A percentile compares a stretch with the other conserved stretches of the same genome.
phyloP scores from a whole-genome alignment of 2,329 filamentous ascomycete species.

The Ophiostoma montium region DNA sequence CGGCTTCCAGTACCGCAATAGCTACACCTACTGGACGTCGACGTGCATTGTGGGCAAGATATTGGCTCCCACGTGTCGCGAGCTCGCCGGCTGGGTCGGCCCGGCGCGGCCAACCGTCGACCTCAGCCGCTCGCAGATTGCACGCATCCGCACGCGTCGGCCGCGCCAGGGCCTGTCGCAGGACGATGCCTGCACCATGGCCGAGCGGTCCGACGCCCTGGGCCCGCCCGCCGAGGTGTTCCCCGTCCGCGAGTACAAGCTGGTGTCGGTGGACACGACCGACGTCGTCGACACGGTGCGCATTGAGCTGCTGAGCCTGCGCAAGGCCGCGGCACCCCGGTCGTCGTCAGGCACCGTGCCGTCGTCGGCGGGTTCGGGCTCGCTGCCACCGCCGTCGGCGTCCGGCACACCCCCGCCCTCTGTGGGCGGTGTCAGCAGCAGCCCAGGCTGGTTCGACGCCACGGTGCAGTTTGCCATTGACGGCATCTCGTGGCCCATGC shows the following conservation, averaged over 20 bases:
- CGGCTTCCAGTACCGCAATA: slow-evolving; percentile 61
- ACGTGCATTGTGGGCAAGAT: slow-evolving; percentile 63
- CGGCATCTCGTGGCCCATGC: slow-evolving; percentile 47
- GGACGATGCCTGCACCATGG: slow-evolving; percentile 51
- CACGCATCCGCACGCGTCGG: slow-evolving; percentile 47
- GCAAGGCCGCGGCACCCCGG: slow-evolving; percentile 13
- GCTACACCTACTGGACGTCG: slow-evolving; percentile 64
- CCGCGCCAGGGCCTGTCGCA: slow-evolving; percentile 40
- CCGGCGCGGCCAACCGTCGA: slow-evolving; percentile 55
- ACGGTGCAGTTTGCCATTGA: slow-evolving; percentile 50
- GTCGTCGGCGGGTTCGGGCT: slow-evolving; percentile 2
- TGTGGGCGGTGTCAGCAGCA: slow-evolving; percentile 4
- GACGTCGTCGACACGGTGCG: slow-evolving; percentile 51
- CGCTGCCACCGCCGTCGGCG: background rate
- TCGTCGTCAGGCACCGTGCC: slow-evolving; percentile 5
- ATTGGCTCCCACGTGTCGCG: slow-evolving; percentile 54
- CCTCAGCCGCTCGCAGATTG: slow-evolving; percentile 54
- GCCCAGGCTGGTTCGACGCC: slow-evolving; percentile 39
- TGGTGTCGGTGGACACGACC: slow-evolving; percentile 47
- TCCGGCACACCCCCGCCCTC: slow-evolving; percentile 4
- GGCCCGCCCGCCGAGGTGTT: slow-evolving; percentile 49
- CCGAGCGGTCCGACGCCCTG: slow-evolving; percentile 52
- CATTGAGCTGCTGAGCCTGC: slow-evolving; percentile 52
- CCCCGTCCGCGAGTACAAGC: slow-evolving; percentile 52
- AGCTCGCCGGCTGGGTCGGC: slow-evolving; percentile 61